Evolutionary conservation across 139 green algal species (phyloP).

Genomic region (Chlorella sp.): DNA sequence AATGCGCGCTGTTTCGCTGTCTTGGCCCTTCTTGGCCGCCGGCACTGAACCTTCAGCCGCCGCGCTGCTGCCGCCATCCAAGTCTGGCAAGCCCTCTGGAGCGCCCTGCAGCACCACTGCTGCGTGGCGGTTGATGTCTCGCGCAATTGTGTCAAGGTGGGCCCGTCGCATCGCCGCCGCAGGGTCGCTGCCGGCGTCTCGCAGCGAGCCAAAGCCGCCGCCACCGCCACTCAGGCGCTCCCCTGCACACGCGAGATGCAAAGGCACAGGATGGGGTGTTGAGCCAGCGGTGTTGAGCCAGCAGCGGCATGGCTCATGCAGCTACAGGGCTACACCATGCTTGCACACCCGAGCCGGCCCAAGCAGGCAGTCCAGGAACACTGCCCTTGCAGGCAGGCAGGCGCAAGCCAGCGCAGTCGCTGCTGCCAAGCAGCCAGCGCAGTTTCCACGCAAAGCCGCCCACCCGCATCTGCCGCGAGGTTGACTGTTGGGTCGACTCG

Average conservation of each 20-base stretch:
- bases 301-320: too few species aligned
- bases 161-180: neutral
- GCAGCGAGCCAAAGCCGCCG: neutral
- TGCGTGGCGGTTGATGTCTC: constrained; percentile 49
- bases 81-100: constrained; percentile 10
- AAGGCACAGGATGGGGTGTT: too few species aligned
- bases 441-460: too few species aligned
- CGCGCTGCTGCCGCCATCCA: neutral
- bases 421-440: too few species aligned
- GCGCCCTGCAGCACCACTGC: constrained; percentile 36
- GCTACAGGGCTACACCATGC: too few species aligned
- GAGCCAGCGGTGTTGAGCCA: too few species aligned
- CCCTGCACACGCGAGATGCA: neutral
- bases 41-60: neutral
- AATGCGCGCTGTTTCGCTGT: constrained; percentile 8
- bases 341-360: too few species aligned
- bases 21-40: neutral
- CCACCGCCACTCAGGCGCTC: constrained; percentile 14
- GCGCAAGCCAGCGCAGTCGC: too few species aligned
- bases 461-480: constrained; percentile 43
- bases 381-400: too few species aligned
- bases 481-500: constrained; percentile 61
- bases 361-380: too few species aligned
- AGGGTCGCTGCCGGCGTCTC: neutral
- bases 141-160: constrained; percentile 19